Percentiles rank a stretch among this genome's conserved stretches.
phyloP scores from a whole-genome alignment of 768 basidiomycete genomes.

The Cystobasidium ongulense region DNA sequence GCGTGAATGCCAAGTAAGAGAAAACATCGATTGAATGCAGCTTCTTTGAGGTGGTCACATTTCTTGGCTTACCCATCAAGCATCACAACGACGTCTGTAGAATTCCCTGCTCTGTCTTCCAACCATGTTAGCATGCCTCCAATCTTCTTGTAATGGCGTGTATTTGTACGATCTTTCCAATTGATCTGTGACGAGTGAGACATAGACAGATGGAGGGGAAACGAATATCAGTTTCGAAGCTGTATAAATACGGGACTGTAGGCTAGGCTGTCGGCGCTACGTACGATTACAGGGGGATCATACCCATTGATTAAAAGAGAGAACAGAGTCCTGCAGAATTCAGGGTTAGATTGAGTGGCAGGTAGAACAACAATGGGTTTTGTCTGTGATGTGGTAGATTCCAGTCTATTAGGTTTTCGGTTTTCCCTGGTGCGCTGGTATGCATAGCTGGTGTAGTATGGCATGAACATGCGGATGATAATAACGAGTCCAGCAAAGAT shows the following conservation, averaged over 20 bases:
- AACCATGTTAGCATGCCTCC: no score
- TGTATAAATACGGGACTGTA: no score
- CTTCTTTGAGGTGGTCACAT: no score
- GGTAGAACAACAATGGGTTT: background rate
- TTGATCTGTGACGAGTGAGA: background rate
- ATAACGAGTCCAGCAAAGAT: no score
- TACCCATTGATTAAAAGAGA: constrained; percentile 8
- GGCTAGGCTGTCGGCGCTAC: no score
- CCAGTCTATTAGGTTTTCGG: no score
- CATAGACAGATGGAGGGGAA: background rate
- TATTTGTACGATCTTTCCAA: background rate
- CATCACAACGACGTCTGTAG: background rate
- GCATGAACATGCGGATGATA: no score
- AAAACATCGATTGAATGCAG: no score
- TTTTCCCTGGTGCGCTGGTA: no score
- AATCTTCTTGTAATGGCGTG: constrained; percentile 3
- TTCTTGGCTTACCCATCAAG: background rate
- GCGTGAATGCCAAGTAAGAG: no score
- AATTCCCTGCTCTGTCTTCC: no score
- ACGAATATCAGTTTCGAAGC: background rate
- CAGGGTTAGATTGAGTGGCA: background rate
- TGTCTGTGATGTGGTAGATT: background rate
- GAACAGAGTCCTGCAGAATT: background rate
- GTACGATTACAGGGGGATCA: background rate
- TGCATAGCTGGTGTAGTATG: no score